Conservation (phyloP, 2,329 filamentous ascomycete genomes). For the Fusarium illudens region DNA sequence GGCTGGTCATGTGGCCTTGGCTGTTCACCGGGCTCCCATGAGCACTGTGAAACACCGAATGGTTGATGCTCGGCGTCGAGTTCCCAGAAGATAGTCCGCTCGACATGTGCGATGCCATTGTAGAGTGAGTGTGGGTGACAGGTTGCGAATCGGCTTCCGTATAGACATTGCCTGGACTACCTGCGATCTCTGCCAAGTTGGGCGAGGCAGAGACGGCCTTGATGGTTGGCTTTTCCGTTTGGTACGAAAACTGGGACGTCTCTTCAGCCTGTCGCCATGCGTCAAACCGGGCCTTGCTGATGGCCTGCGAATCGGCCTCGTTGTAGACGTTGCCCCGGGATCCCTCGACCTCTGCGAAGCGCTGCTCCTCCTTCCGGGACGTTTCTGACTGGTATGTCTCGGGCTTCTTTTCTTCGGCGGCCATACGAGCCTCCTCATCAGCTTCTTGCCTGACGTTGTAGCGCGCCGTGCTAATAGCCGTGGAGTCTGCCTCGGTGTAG, state of each 20-base stretch:
- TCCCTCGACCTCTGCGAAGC: neutral
- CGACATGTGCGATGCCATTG: neutral
- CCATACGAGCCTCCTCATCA: neutral
- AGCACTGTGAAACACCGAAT: neutral
- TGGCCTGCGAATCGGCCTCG: neutral
- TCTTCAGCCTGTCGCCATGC: neutral
- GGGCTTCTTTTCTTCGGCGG: neutral
- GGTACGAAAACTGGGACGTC: neutral
- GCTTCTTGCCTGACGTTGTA: neutral
- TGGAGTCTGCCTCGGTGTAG: constrained; percentile 10
- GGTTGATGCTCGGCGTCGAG: neutral
- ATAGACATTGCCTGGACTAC: neutral
- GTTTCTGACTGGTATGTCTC: neutral
- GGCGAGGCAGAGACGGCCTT: neutral
- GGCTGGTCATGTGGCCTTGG: neutral
- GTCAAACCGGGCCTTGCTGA: neutral
- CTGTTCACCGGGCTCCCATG: neutral
- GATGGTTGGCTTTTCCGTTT: neutral
- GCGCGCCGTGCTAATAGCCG: neutral
- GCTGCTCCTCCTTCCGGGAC: neutral
- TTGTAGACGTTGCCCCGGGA: neutral
- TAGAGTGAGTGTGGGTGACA: neutral
- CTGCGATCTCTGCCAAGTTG: neutral
- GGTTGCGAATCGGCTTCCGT: neutral
- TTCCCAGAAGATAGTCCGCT: neutral